Evolutionary conservation across 2,329 filamentous ascomycete genomes (phyloP), one percentile per base, ranked within the genome.

Genomic region (Teratosphaeria destructans): DNA sequence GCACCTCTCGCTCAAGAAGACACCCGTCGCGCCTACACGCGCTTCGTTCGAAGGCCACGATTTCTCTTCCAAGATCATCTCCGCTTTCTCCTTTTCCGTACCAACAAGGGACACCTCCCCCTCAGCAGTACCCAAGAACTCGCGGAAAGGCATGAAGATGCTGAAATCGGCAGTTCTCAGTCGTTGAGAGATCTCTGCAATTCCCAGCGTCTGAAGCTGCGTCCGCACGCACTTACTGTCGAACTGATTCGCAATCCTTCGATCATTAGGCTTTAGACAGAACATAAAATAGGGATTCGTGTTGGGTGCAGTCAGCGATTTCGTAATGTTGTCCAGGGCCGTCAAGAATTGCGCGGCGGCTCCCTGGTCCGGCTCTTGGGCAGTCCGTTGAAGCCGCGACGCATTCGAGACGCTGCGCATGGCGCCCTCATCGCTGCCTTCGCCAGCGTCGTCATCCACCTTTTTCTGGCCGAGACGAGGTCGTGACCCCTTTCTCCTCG

Each of bases 181-280:
- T 23, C 94, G 84, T 71, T 96, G 92, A 71, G 92, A 96, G 73
- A 99, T 96, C 72, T 99, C 94, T 1, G 92, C 92, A 68, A 99
- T 95, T 35, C 94, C 94, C 66, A 97, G 90, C 0, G 91, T 95
- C 71, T 97, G 93, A 1, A 99, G 83, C 72, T 99, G 94, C 11
- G 89, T 89, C 3, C 94, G 86, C 26, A 99, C 94, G 72, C 94
- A 99, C 75, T 97, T 97, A 82, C 91, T 96, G 74, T 99, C 94
- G 68, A 97, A 99, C 70, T 99, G 94, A 67, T 99, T 99, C 62
- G 94, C 93, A 65, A 99, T 99, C 56, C 94, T 86, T 57, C 94
- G 84, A 72, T 99, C 94, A 67, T 99, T 99, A 26, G 94, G 93
- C 76, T 99, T 99, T 64, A 99, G 77, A 70, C 94, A 99, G 75